Conservation (phyloP, 164 flowering plant species). For the Liquidambar formosana region DNA sequence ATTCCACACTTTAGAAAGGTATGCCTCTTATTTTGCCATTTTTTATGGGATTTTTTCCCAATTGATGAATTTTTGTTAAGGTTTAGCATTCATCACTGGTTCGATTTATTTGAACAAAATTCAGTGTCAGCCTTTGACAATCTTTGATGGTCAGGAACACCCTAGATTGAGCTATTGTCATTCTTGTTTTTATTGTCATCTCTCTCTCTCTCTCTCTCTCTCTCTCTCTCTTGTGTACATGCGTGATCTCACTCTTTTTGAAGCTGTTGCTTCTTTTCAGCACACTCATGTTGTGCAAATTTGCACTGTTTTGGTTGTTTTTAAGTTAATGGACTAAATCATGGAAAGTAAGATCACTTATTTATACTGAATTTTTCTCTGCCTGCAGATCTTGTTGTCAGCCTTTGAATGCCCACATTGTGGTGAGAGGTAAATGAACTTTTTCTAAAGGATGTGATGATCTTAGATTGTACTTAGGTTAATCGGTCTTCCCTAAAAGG, state of each 20-base stretch:
- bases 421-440: conserved; percentile 65
- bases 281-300: no score
- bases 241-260: no score
- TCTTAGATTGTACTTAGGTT: not conserved
- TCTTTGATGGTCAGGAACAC: no score
- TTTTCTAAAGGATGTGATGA: not conserved
- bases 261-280: no score
- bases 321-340: no score
- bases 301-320: no score
- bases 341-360: not conserved
- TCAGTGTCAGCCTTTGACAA: no score
- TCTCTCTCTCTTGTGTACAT: not conserved
- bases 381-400: conserved; percentile 76
- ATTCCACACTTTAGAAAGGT: conserved; percentile 96
- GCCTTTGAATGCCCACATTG: conserved; percentile 96
- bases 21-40: not conserved
- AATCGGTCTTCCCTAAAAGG: not conserved
- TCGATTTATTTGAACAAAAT: no score
- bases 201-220: not conserved
- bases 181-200: not conserved
- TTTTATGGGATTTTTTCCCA: not conserved
- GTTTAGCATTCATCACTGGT: not conserved
- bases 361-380: conserved; percentile 2
- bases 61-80: not conserved
- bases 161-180: no score